Evolutionary conservation across 108 stramenopile genomes (phyloP).

Genomic region (Pseudonitzschia multistriata): DNA sequence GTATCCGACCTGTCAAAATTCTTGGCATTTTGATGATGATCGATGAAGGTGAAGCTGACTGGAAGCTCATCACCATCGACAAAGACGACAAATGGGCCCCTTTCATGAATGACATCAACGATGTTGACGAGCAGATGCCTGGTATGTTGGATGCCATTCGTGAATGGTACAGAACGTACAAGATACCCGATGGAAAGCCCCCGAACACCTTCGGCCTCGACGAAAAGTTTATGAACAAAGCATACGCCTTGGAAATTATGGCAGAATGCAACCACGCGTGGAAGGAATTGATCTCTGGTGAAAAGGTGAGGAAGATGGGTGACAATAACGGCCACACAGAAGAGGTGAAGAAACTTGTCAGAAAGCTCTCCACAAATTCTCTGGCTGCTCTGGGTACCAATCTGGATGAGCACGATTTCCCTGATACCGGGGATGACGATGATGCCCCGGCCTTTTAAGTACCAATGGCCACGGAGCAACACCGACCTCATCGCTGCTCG

Average conservation of each 20-base stretch:
- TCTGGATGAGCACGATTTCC: conserved; percentile 64
- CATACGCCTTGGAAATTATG: conserved; percentile 87
- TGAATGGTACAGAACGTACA: conserved; percentile 99
- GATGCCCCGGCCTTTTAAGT: conserved; percentile 41
- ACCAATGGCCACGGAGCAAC: too few species aligned
- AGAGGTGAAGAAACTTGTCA: conserved; percentile 69
- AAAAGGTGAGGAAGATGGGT: conserved; percentile 59
- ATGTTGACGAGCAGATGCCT: conserved; percentile 92
- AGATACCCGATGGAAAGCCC: conserved; percentile 98
- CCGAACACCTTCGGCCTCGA: conserved; percentile 92
- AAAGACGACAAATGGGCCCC: conserved; percentile 94
- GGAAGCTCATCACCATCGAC: conserved; percentile 96
- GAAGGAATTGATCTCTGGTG: conserved; percentile 85
- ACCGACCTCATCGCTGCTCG: too few species aligned
- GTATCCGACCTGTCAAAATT: conserved; percentile 93
- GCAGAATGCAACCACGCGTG: conserved; percentile 86
- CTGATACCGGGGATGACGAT: conserved; percentile 34
- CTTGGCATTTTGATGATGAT: conserved; percentile 97
- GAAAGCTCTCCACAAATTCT: conserved; percentile 80
- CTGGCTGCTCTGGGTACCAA: conserved; percentile 63
- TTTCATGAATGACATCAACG: conserved; percentile 93
- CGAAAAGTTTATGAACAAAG: conserved; percentile 91
- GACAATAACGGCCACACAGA: conserved; percentile 41
- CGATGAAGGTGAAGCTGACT: conserved; percentile 98
- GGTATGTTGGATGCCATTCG: conserved; percentile 87